These are phyloP conservation scores for Hypoxylon sp. DNA, from an alignment of 2,329 filamentous ascomycete species.

Conservation along the genomic window DNA sequence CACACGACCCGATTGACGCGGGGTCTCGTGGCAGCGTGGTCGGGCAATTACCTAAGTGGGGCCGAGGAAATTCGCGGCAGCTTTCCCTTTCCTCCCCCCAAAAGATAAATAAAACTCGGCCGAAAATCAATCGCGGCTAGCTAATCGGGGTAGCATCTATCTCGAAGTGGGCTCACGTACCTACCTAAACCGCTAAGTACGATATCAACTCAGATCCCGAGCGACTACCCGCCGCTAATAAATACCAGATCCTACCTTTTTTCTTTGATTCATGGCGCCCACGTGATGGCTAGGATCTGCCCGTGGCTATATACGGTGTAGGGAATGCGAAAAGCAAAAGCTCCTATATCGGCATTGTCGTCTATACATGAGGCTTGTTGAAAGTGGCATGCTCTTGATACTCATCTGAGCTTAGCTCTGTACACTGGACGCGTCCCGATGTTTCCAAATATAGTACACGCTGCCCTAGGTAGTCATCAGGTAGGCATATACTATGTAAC, in stretches of 20 bases:
- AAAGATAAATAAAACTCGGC: constrained; percentile 19
- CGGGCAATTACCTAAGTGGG: constrained; percentile 38
- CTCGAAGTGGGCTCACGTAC: background rate
- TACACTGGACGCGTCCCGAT: constrained; percentile 1
- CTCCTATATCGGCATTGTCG: constrained; percentile 31
- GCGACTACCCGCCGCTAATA: background rate
- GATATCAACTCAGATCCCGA: constrained; percentile 14
- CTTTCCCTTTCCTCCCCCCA: background rate
- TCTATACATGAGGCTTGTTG: background rate
- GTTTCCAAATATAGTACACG: constrained; percentile 20
- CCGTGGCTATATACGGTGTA: background rate
- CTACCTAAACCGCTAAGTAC: background rate
- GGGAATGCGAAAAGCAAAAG: background rate
- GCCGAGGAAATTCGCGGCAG: constrained; percentile 34
- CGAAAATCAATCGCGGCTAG: constrained; percentile 27
- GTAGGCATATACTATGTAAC: too few species aligned
- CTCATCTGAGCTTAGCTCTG: constrained; percentile 3
- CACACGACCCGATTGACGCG: constrained; percentile 34
- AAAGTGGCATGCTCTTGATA: constrained; percentile 1
- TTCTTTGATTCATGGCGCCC: constrained; percentile 13
- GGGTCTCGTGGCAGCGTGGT: constrained; percentile 40
- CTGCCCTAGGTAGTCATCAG: too few species aligned
- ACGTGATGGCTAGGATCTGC: constrained; percentile 13
- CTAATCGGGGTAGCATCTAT: constrained; percentile 23
- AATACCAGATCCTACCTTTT: constrained; percentile 13